Percentiles rank a stretch among this genome's conserved stretches.
phyloP scores from a whole-genome alignment of 116 monocot species.

The Phalaenopsis hybrid region DNA sequence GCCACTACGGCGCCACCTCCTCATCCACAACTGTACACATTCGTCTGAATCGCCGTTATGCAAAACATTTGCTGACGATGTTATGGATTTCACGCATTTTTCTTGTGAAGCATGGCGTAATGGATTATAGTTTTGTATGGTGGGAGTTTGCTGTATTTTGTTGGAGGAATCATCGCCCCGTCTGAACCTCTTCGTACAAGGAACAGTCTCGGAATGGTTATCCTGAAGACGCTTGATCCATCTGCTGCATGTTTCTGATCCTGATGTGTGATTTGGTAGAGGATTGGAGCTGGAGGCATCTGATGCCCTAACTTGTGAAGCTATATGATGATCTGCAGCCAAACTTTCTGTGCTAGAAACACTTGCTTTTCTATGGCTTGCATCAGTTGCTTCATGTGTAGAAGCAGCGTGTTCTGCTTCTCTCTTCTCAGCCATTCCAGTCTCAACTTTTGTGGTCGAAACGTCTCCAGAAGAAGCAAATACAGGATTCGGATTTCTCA shows the following conservation, averaged over 20 bases:
- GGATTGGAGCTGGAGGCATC: too few species aligned
- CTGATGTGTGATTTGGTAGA: background rate
- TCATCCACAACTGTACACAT: too few species aligned
- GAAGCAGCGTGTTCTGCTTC: background rate
- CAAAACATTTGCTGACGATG: too few species aligned
- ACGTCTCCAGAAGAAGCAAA: background rate
- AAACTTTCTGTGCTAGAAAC: background rate
- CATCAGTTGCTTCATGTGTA: background rate
- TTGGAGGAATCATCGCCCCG: background rate
- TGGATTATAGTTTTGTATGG: background rate
- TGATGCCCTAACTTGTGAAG: background rate
- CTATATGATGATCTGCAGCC: background rate
- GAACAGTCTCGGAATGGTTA: background rate
- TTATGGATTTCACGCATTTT: too few species aligned
- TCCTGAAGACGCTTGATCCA: background rate
- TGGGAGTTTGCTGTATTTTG: background rate
- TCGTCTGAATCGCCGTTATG: too few species aligned
- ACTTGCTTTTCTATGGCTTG: background rate
- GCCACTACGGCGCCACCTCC: too few species aligned
- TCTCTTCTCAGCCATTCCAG: background rate
- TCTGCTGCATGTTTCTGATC: conserved; percentile 1
- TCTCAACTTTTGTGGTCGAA: background rate
- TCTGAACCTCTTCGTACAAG: background rate
- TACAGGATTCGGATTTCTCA: background rate
- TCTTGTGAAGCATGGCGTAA: too few species aligned